phyloP scores from a whole-genome alignment of 495 filamentous ascomycete genomes.

The Lasiosphaeris hirsuta region DNA sequence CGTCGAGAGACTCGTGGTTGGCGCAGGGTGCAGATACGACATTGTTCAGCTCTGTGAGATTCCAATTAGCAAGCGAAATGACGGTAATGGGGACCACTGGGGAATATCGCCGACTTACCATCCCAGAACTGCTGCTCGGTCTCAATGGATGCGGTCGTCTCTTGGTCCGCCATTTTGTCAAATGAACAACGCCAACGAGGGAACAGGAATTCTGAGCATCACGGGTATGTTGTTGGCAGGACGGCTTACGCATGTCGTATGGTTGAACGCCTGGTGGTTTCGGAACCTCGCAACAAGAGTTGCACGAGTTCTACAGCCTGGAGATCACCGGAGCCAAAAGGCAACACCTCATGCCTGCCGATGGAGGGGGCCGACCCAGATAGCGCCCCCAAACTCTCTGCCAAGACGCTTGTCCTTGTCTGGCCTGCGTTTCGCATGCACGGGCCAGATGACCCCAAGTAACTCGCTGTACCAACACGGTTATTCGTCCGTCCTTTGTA shows the following conservation, averaged over 20 bases:
- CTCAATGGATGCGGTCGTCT: constrained; percentile 62
- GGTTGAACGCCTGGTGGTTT: constrained; percentile 6
- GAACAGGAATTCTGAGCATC: constrained; percentile 22
- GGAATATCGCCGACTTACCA: constrained; percentile 51
- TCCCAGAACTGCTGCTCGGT: constrained; percentile 92
- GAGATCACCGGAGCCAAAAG: not conserved
- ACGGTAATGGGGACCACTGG: not conserved
- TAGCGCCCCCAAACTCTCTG: not conserved
- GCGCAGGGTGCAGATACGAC: constrained; percentile 71
- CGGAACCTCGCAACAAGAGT: constrained; percentile 3
- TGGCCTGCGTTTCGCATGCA: constrained; percentile 16
- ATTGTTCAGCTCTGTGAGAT: constrained; percentile 67
- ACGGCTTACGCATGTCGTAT: constrained; percentile 7
- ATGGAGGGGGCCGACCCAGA: too few relatives aligned
- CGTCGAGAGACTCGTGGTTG: constrained; percentile 76
- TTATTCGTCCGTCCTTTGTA: not conserved
- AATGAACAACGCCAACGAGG: constrained; percentile 18
- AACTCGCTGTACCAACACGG: not conserved
- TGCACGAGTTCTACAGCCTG: constrained; percentile 8
- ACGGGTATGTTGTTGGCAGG: constrained; percentile 14
- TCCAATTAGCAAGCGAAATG: constrained; percentile 8
- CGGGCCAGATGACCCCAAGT: constrained; percentile 6
- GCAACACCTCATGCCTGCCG: too few relatives aligned
- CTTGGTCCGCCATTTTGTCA: constrained; percentile 56
- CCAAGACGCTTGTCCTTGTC: constrained; percentile 14